These are phyloP conservation scores for Pittosporum tobira DNA, from an alignment of 129 eudicot species.

Conservation along the genomic window DNA sequence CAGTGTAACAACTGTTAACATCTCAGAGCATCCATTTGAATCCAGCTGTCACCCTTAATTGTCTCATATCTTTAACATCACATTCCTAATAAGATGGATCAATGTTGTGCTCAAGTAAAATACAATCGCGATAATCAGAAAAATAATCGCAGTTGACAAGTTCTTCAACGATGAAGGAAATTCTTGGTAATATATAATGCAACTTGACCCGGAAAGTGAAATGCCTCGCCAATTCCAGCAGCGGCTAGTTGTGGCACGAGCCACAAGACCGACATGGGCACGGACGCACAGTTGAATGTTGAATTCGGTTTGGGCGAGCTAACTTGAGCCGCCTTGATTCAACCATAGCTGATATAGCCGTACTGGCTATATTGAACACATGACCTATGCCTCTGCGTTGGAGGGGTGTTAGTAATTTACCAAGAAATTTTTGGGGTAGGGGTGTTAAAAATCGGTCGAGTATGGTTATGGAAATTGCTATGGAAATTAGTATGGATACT, in stretches of 20 bases:
- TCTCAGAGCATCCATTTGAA: no score
- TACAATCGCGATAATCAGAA: constrained; percentile 30
- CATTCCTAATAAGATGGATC: constrained; percentile 22
- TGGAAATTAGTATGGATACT: constrained; percentile 29
- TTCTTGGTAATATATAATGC: constrained; percentile 58
- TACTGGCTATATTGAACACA: constrained; percentile 12
- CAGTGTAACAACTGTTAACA: no score
- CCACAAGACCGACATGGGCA: constrained; percentile 49
- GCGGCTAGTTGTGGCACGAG: no score
- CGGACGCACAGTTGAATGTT: no score
- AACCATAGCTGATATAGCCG: constrained; percentile 24
- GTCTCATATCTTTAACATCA: no score
- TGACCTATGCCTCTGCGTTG: constrained; percentile 37
- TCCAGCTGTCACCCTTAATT: no score
- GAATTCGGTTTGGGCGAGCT: neutral
- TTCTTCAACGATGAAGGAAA: constrained; percentile 45
- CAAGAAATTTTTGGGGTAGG: constrained; percentile 21
- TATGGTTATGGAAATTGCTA: constrained; percentile 18
- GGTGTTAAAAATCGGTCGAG: constrained; percentile 34
- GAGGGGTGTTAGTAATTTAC: constrained; percentile 26
- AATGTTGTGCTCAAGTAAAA: constrained; percentile 43
- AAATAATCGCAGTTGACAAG: constrained; percentile 40
- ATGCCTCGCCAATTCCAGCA: no score
- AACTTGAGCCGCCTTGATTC: constrained; percentile 16
- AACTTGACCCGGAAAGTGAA: no score